These are phyloP conservation scores for Ceriops decandra DNA, from an alignment of 345 rosid genomes.

Conservation along the genomic window DNA sequence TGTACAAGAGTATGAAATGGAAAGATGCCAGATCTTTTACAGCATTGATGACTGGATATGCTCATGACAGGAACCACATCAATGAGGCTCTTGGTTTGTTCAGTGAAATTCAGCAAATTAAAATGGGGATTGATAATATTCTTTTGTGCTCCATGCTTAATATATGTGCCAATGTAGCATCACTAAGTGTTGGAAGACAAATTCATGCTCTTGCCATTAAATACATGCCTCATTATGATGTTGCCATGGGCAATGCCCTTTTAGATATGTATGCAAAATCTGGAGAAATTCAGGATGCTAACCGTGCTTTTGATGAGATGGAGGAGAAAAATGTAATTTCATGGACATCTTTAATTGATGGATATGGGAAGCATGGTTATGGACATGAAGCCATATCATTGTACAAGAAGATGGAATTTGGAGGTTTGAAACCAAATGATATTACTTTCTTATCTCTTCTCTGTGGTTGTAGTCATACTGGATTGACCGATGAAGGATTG, in stretches of 20 bases:
- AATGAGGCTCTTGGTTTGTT: conserved; percentile 47
- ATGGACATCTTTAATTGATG: conserved; percentile 29
- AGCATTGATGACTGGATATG: conserved; percentile 57
- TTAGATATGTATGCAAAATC: conserved; percentile 34
- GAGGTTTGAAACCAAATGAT: conserved; percentile 26
- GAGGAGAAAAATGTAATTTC: conserved; percentile 28
- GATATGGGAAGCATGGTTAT: conserved; percentile 25
- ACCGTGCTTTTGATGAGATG: conserved; percentile 22
- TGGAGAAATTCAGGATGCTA: conserved; percentile 29
- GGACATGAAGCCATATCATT: conserved; percentile 25
- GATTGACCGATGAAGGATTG: conserved; percentile 24
- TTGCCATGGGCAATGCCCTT: conserved; percentile 26
- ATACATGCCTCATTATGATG: conserved; percentile 35
- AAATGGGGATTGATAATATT: conserved; percentile 49
- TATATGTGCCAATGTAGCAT: conserved; percentile 50
- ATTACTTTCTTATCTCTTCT: conserved; percentile 30
- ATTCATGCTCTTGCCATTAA: conserved; percentile 57
- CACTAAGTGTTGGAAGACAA: conserved; percentile 56
- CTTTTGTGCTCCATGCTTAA: conserved; percentile 54
- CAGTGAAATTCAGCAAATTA: conserved; percentile 43
- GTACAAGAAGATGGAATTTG: conserved; percentile 26
- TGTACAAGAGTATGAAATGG: conserved; percentile 32
- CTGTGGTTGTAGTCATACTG: conserved; percentile 28
- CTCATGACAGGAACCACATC: conserved; percentile 25
- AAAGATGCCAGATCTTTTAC: conserved; percentile 62